Evolutionary conservation across 805 yeast species (phyloP), one percentile per base, ranked within the genome.

Genomic region (Candida golubevii): DNA sequence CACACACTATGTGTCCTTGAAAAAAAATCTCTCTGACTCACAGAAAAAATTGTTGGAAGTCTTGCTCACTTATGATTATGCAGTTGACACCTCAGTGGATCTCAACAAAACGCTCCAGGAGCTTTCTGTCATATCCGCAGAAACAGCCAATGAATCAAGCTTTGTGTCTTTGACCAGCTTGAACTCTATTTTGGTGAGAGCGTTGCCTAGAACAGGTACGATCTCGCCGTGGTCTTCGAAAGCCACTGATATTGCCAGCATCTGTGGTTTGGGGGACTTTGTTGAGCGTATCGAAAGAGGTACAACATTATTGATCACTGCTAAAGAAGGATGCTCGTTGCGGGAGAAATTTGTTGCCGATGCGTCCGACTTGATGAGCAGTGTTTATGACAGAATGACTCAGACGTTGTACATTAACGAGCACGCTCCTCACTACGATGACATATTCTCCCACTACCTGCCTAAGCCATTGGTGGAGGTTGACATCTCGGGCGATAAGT

Each of bases 181-280:
- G 31, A 44, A 56, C 52, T 68, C 80, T 29, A 77, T 79, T 49
- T 68, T 89, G 52, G 67, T 91, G 38, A 77, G 95, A 62, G 75
- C 93, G 41, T 74, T 89, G 41, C 99, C 99, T 36, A 80, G 98
- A 65, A 72, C 89, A 7, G 99, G 99, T 49, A 93, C 99, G 10
- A 91, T 93, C 53, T 90, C 98, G 26, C 98, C 99, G 30, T 93
- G 99, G 99, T 88, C 97, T 8, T 90, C 98, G 11, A 93, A 93
- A 69, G 99, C 99, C 26, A 90, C 99, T 34, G 91, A 93, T 67
- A 93, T 93, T 54, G 78, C 90, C 41, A 79, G 82, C 45, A 95
- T 87, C 45, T 88, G 96, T 69, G 97, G 97, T 8, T 75, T 93
- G 48, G 77, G 73, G 33, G 72, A 75, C 14, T 77, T 75, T 48